Percentiles rank a stretch among this genome's conserved stretches.
Evolutionary conservation across 2,329 filamentous ascomycete genomes (phyloP).

Genomic region (Fonsecaea pedrosoi): DNA sequence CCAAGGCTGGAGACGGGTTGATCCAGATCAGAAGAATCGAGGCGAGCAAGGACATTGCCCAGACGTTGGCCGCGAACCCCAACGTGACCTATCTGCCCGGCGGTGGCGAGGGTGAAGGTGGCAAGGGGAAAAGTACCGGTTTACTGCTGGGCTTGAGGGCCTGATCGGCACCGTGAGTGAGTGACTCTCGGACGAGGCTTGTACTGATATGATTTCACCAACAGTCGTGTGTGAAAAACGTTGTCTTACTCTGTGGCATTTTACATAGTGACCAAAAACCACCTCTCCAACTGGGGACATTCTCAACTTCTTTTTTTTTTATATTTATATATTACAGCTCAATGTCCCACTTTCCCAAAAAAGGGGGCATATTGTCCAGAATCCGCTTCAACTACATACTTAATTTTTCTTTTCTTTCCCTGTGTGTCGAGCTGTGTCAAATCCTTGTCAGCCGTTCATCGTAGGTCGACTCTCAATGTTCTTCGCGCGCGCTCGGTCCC

Average conservation of each 20-base stretch:
- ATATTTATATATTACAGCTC: neutral
- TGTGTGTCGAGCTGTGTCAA: neutral
- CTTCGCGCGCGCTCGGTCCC: too few relatives aligned
- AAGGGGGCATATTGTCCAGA: neutral
- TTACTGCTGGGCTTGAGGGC: slow-evolving; percentile 67
- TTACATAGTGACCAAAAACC: slow-evolving; percentile 31
- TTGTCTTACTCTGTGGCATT: slow-evolving; percentile 30
- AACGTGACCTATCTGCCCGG: slow-evolving; percentile 95
- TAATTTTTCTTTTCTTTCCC: neutral
- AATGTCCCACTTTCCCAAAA: neutral
- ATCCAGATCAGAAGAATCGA: slow-evolving; percentile 97
- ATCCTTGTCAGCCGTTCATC: neutral
- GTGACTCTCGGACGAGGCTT: slow-evolving; percentile 1
- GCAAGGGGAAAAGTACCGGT: slow-evolving; percentile 68
- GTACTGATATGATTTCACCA: slow-evolving; percentile 26
- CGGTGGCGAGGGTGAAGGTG: slow-evolving; percentile 62
- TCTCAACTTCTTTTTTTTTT: slow-evolving; percentile 25
- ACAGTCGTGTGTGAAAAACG: slow-evolving; percentile 14
- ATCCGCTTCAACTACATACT: neutral
- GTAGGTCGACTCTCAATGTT: neutral
- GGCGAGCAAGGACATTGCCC: slow-evolving; percentile 92
- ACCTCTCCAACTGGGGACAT: slow-evolving; percentile 20
- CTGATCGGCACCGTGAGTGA: slow-evolving; percentile 20
- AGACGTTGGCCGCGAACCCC: slow-evolving; percentile 85
- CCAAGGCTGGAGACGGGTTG: slow-evolving; percentile 89